These are phyloP conservation scores for Claviceps sp. DNA, from an alignment of 2,329 filamentous ascomycete genomes.

Conservation along the genomic window DNA sequence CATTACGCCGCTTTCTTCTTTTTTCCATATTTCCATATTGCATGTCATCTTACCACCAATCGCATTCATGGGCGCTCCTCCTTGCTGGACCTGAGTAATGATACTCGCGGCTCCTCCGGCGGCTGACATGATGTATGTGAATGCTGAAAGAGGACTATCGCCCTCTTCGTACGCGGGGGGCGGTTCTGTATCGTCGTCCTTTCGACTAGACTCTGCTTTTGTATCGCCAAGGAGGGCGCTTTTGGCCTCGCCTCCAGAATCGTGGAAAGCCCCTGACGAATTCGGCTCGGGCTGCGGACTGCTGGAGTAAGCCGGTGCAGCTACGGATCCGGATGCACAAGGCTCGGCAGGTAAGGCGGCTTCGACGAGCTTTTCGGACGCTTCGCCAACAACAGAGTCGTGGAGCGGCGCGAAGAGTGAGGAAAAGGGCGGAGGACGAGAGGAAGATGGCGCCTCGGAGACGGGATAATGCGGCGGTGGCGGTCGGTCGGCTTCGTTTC, in stretches of 20 bases:
- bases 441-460: constrained; percentile 39
- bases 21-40: too few relatives aligned
- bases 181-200: constrained; percentile 76
- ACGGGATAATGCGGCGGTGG: constrained; percentile 48
- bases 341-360: constrained; percentile 12
- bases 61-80: constrained; percentile 76
- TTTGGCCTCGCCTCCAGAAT: constrained; percentile 62
- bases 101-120: constrained; percentile 96
- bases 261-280: constrained; percentile 28
- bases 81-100: constrained; percentile 97
- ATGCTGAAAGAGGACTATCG: constrained; percentile 79
- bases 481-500: constrained; percentile 26
- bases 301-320: constrained; percentile 40
- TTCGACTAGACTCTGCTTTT: constrained; percentile 62
- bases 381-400: constrained; percentile 21
- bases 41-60: constrained; percentile 53
- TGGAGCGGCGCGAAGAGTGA: constrained; percentile 37
- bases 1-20: neutral
- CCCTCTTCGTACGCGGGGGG: constrained; percentile 95
- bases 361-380: constrained; percentile 18
- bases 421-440: constrained; percentile 45
- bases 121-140: constrained; percentile 95
- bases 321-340: constrained; percentile 24
- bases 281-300: constrained; percentile 24
- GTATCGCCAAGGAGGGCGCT: constrained; percentile 69